Percentiles rank a stretch among this genome's conserved stretches.
phyloP scores from a whole-genome alignment of 257 asterid genomes.

The Eucommia ulmoides region DNA sequence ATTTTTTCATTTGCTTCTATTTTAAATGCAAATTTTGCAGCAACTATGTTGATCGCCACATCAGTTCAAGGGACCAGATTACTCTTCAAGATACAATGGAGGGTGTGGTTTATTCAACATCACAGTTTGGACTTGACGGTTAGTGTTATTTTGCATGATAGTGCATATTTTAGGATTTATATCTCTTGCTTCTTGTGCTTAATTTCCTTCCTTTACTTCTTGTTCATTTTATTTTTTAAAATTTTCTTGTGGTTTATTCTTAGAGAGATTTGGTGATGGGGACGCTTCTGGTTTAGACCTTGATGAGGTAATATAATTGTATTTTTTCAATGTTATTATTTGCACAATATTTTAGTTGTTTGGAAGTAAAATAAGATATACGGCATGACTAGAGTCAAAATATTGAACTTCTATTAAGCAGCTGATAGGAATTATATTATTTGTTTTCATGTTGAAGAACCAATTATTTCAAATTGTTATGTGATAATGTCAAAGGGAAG shows the following conservation, averaged over 20 bases:
- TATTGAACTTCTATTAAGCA: no score
- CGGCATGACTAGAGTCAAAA: no score
- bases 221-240: constrained; percentile 5
- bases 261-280: constrained; percentile 99
- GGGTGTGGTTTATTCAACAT: constrained; percentile 69
- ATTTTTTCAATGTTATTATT: no score
- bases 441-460: no score
- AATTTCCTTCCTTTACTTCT: not conserved
- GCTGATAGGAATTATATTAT: no score
- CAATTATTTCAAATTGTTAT: no score
- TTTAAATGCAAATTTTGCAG: constrained; percentile 40
- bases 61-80: constrained; percentile 96
- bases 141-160: constrained; percentile 19
- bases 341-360: no score
- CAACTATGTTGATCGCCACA: constrained; percentile 86
- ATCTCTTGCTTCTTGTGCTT: constrained; percentile 2
- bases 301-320: constrained; percentile 59
- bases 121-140: constrained; percentile 98
- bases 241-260: constrained; percentile 12
- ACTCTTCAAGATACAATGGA: constrained; percentile 92
- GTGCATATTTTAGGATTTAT: no score
- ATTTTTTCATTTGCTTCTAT: constrained; percentile 9
- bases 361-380: no score
- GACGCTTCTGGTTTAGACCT: constrained; percentile 89
- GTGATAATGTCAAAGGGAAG: no score